Evolutionary conservation across 1,284 basidiomycete genomes (phyloP), one percentile per base, ranked within the genome.

Genomic region (Abortiporus biennis): DNA sequence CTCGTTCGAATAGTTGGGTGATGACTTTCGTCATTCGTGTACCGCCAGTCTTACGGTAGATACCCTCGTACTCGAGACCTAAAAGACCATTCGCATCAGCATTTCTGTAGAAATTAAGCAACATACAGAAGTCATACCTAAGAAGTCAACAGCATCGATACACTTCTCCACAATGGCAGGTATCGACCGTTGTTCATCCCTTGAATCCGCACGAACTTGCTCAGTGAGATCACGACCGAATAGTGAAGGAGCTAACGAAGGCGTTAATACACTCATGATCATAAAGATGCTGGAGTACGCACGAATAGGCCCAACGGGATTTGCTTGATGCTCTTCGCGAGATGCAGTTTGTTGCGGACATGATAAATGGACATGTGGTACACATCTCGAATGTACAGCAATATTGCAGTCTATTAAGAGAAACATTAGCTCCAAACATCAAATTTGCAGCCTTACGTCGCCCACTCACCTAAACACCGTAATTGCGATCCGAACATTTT

Each of bases 401-500:
- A 81, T 70, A 44, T 72, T 76, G 56, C 86, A 90, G 38, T 64
- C 86, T 88, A 46, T 30, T 13, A 19, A 21, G 4, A 23, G n/a
- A n/a, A n/a, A n/a, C n/a, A n/a, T n/a, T 22, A 9, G 27, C 9
- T 30, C n/a, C n/a, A 9, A 30, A 40, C 25, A 15, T 25, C 25
- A 19, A 16, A 35, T 36, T 4, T 6, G 19, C 24, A 16, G 20
- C 36, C 41, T 36, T 44, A 29, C 39, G 43, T 44, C 4, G 25
- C 27, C 19, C 29, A 71, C 85, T 61, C 55, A 92, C 92, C 72
- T 47, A 82, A 77, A 60, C 95, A 99, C 24, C 90, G 83, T 45
- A 92, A 74, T 61, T 93, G 91, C 29, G 94, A 83, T 4, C 95
- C 95, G 93, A 94, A 99, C 84, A 99, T 85, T 71, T 97, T 99